A percentile compares a stretch with the other conserved stretches of the same genome.
phyloP scores from a whole-genome alignment of 2,329 filamentous ascomycete species.

The Pseudogymnoascus destructans region DNA sequence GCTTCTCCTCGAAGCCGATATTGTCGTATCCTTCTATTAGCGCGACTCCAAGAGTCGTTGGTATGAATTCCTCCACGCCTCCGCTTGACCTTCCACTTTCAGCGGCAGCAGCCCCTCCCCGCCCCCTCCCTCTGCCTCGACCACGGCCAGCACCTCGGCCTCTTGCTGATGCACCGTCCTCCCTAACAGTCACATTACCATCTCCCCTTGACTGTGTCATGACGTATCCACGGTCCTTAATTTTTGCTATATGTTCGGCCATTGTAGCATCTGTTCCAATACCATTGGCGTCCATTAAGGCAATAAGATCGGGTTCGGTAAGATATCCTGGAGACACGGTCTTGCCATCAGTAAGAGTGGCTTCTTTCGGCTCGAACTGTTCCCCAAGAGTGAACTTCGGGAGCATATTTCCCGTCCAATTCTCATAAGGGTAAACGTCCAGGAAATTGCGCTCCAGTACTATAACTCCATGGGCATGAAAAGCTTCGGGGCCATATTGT shows the following conservation, averaged over 20 bases:
- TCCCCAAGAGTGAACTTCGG: constrained; percentile 72
- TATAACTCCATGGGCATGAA: constrained; percentile 69
- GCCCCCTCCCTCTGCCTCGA: constrained; percentile 20
- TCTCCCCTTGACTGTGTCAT: constrained; percentile 42
- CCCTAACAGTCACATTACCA: constrained; percentile 27
- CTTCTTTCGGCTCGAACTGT: constrained; percentile 74
- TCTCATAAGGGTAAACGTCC: constrained; percentile 91
- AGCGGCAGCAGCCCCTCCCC: constrained; percentile 29
- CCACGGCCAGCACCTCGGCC: constrained; percentile 26
- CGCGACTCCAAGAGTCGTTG: constrained; percentile 80
- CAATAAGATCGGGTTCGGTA: constrained; percentile 90
- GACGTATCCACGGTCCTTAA: constrained; percentile 81
- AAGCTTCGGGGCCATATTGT: constrained; percentile 63
- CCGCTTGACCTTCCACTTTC: constrained; percentile 33
- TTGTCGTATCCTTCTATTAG: constrained; percentile 89
- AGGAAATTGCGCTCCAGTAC: constrained; percentile 87
- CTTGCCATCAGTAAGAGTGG: constrained; percentile 80
- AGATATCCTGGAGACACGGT: constrained; percentile 75
- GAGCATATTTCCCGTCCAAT: constrained; percentile 81
- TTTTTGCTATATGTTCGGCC: constrained; percentile 96
- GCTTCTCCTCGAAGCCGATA: constrained; percentile 82
- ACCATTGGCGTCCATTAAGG: constrained; percentile 94
- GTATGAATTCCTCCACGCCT: constrained; percentile 72
- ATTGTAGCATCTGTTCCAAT: constrained; percentile 98
- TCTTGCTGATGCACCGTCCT: constrained; percentile 26